Evolutionary conservation across 2,329 filamentous ascomycete genomes (phyloP), one percentile per base, ranked within the genome.

Genomic region (Xylariaceae sp.): DNA sequence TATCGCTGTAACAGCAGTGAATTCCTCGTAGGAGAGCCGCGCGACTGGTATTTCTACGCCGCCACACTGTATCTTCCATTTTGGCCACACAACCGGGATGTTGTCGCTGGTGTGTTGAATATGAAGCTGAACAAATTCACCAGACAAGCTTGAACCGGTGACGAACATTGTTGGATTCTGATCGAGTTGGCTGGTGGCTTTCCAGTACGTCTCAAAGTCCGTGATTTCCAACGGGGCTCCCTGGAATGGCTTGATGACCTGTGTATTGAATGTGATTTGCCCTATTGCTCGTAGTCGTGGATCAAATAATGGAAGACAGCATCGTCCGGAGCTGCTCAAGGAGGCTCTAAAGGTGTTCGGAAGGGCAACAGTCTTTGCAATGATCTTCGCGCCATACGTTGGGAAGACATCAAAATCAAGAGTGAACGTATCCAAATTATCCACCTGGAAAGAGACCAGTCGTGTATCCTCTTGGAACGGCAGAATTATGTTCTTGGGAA

Each of bases 171-270:
- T 94, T 20, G 89, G 88, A 40, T 92, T 89, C 44, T 90, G 86
- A 69, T 96, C 91, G 41, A 94, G 82, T 64, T 96, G 92, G 66
- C 92, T 96, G 1, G 94, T 99, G 0, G 93, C 93, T 73, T 97
- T 99, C 94, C 94, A 99, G 73, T 99, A 99, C 0, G 94, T 97
- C 59, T 96, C 94, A 65, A 97, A 99, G 67, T 97, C 92, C 1
- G 94, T 96, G 56, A 99, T 97, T 72, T 99, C 94, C 18, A 99
- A 78, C 3, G 94, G 92, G 56, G 92, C 88, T 6, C 94, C 93
- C 58, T 87, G 85, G 75, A 97, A 99, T 0, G 94, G 94, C 67
- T 96, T 97, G 70, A 99, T 95, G 21, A 97, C 91, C 69, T 97
- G 92, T 50, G 91, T 96, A 60, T 90, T 89, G 77, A 99, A 99